Conservation (phyloP, 2,329 filamentous ascomycete species). For the Neofusicoccum ribis region DNA sequence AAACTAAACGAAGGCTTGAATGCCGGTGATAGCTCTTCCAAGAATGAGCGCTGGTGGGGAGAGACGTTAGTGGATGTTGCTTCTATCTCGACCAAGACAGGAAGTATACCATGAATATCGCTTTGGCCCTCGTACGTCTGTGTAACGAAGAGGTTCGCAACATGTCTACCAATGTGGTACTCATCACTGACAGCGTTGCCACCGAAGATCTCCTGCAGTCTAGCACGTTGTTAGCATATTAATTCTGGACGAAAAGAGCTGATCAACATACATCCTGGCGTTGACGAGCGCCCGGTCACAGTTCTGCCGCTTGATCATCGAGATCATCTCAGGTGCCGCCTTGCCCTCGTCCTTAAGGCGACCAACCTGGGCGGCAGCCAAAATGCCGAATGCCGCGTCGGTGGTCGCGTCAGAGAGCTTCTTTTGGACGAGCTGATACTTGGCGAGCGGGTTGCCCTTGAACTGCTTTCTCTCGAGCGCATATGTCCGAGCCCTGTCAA, state of each 20-base stretch:
- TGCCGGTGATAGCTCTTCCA: conserved; percentile 58
- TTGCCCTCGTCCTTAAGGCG: conserved; percentile 90
- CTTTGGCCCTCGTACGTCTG: conserved; percentile 99
- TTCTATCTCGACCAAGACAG: conserved; percentile 2
- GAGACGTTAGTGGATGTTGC: not conserved
- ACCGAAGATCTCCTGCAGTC: conserved; percentile 91
- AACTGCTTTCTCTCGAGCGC: conserved; percentile 94
- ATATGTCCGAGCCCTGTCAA: conserved; percentile 78
- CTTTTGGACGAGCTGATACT: conserved; percentile 97
- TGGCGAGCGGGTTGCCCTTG: conserved; percentile 90
- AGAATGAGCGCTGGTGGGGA: conserved; percentile 46
- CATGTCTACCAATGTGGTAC: conserved; percentile 91
- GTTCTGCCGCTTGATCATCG: conserved; percentile 95
- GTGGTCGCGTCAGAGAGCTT: conserved; percentile 92
- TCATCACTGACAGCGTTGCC: conserved; percentile 98
- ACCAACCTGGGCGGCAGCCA: conserved; percentile 87
- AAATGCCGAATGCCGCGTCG: conserved; percentile 86
- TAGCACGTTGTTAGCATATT: conserved; percentile 32
- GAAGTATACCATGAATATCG: conserved; percentile 84
- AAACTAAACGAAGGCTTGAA: conserved; percentile 73
- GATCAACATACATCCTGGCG: conserved; percentile 60
- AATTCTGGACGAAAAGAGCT: not conserved
- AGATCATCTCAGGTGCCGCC: conserved; percentile 91
- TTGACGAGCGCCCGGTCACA: conserved; percentile 86
- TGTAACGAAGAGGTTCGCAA: conserved; percentile 93